Evolutionary conservation across 495 filamentous ascomycete genomes (phyloP), one percentile per base, ranked within the genome.

Genomic region (Penicillium desertorum): DNA sequence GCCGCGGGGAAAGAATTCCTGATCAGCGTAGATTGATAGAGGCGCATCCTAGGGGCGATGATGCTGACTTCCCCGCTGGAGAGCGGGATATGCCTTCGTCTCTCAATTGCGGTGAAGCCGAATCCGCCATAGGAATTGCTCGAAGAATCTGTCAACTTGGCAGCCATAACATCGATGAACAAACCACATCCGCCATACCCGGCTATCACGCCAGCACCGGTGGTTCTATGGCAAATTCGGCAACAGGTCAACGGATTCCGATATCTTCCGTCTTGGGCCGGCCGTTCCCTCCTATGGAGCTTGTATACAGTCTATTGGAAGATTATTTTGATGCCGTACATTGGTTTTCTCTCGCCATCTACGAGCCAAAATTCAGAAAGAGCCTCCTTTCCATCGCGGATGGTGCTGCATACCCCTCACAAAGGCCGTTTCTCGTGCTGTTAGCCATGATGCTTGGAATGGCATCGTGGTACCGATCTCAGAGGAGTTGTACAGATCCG

Each of bases 261-360:
- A 63, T 72, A 30, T 62, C 69, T 12, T 46, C 53, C 17, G 55
- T 72, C 0, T 10, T 68, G 5, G 59, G 59, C 22, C 60, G 53
- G 46, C 47, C 51, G 23, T 58, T 72, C 17, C 67, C 70, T 14
- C 37, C 62, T 0, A 63, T 56, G 37, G 46, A 66, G 3, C n/a
- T 61, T 4, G 39, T 68, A 8, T 49, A 58, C 37, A 30, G 32
- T 17, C 47, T 72, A 23, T 45, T 72, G 32, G 69, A 73, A 45
- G 60, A 64, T 4, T 73, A 73, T 51, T 73, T 73, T 46, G 61
- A 65, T 53, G 48, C 65, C 1, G 60, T 73, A n/a, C 71, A 73
- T 57, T 73, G 69, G 71, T 73, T 71, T 37, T 70, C 65, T 3
- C 60, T 73, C 4, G 69, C 61, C 1, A 49, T 73, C 19, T 66